These are phyloP conservation scores for Boletellus sp. DNA, from an alignment of 768 basidiomycete species.

Conservation along the genomic window DNA sequence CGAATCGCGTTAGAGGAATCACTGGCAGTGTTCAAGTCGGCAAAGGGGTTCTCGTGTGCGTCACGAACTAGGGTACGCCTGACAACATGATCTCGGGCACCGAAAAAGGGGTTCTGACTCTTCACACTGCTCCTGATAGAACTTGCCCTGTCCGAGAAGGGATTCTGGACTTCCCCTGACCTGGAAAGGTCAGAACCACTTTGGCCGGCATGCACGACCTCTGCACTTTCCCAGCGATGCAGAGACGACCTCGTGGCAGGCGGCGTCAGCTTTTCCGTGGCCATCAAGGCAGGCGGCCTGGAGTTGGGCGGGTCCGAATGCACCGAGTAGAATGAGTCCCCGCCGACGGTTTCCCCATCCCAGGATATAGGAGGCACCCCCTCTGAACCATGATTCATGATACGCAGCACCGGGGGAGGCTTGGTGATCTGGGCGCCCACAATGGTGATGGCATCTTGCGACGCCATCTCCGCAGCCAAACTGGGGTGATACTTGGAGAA, in stretches of 20 bases:
- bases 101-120: constrained; percentile 39
- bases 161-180: constrained; percentile 14
- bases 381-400: constrained; percentile 41
- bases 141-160: constrained; percentile 25
- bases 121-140: constrained; percentile 13
- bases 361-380: constrained; percentile 43
- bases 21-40: constrained; percentile 31
- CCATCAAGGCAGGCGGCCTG: constrained; percentile 46
- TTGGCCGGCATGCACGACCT: constrained; percentile 47
- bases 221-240: constrained; percentile 70
- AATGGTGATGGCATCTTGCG: constrained; percentile 23
- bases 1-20: constrained; percentile 41
- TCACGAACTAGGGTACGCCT: constrained; percentile 16
- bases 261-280: constrained; percentile 61
- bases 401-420: constrained; percentile 39
- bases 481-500: constrained; percentile 59
- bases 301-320: constrained; percentile 41
- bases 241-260: constrained; percentile 44
- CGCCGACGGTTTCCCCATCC: constrained; percentile 46
- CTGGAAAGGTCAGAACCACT: constrained; percentile 12
- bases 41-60: constrained; percentile 39
- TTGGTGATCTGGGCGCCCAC: constrained; percentile 19
- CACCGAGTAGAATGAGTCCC: constrained; percentile 48
- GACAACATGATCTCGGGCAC: constrained; percentile 36
- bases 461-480: constrained; percentile 51